Evolutionary conservation across 352 stramenopile genomes (phyloP).

Genomic region (Phytophthora tentaculata): DNA sequence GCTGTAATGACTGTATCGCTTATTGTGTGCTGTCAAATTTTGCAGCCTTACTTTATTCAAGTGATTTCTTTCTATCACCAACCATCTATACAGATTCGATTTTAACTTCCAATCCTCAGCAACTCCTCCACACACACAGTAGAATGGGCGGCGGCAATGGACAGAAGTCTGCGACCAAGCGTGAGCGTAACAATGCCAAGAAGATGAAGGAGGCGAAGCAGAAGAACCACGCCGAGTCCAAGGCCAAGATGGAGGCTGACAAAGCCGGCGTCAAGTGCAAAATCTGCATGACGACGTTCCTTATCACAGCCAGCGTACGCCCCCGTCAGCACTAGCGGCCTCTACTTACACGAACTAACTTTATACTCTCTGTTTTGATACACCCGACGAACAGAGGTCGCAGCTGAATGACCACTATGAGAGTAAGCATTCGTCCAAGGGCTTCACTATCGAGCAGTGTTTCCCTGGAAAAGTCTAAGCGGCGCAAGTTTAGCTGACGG

Average conservation of each 20-base stretch:
- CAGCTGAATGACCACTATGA: constrained; percentile 84
- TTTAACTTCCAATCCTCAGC: neutral
- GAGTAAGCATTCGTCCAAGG: constrained; percentile 82
- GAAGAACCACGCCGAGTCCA: constrained; percentile 82
- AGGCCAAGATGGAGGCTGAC: constrained; percentile 85
- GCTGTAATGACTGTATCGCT: too few relatives aligned
- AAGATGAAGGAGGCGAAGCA: constrained; percentile 87
- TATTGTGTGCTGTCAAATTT: constrained; percentile 5
- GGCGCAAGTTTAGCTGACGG: too few relatives aligned
- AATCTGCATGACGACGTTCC: constrained; percentile 89
- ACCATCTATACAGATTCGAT: constrained; percentile 13
- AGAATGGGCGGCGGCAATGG: constrained; percentile 87
- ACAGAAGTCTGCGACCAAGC: constrained; percentile 81
- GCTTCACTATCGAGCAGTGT: constrained; percentile 80
- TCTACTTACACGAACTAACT: neutral
- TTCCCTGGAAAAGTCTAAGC: constrained; percentile 54
- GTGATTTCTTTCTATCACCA: constrained; percentile 5
- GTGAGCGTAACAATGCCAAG: constrained; percentile 86
- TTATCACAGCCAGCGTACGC: constrained; percentile 86
- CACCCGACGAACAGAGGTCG: constrained; percentile 42
- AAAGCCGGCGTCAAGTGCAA: constrained; percentile 84
- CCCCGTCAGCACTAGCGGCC: neutral
- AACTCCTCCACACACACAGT: neutral
- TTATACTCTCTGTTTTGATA: neutral
- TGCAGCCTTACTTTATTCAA: neutral